Conservation (phyloP, 139 green algal species). For the Picochlorum costavermella region DNA sequence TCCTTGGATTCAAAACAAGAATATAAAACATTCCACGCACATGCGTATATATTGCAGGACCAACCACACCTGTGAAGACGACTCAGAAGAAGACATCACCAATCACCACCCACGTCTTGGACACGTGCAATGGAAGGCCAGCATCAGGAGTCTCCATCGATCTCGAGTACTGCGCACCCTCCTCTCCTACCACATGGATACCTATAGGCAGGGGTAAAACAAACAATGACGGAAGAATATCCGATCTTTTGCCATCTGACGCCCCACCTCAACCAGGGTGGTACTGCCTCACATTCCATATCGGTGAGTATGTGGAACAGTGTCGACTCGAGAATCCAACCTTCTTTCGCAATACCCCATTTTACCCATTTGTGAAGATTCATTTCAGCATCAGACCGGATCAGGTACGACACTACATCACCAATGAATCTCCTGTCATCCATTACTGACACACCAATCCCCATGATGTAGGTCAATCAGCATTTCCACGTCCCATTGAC, state of each 20-base stretch:
- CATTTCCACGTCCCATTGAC: conserved; percentile 95
- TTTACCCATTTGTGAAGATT: conserved; percentile 72
- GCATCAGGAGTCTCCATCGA: conserved; percentile 61
- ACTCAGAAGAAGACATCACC: conserved; percentile 44
- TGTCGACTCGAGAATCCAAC: conserved; percentile 34
- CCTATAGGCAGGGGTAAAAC: conserved; percentile 45
- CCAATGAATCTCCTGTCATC: no score
- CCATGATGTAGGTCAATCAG: conserved; percentile 30
- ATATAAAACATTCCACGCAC: no score
- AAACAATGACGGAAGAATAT: conserved; percentile 65
- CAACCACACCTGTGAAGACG: neutral
- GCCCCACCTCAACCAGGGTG: conserved; percentile 46
- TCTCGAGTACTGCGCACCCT: conserved; percentile 27
- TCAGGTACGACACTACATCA: conserved; percentile 22
- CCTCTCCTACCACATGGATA: conserved; percentile 40
- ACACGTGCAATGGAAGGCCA: conserved; percentile 68
- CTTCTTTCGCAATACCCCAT: conserved; percentile 44
- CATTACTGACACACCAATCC: neutral
- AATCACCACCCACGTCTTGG: conserved; percentile 92
- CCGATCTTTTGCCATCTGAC: conserved; percentile 46
- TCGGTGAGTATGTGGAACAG: conserved; percentile 51
- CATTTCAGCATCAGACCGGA: conserved; percentile 60
- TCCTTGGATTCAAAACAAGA: no score
- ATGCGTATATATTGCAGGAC: no score
- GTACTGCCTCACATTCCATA: conserved; percentile 80